phyloP scores from a whole-genome alignment of 129 eudicot genomes.

The Tagetes erecta region DNA sequence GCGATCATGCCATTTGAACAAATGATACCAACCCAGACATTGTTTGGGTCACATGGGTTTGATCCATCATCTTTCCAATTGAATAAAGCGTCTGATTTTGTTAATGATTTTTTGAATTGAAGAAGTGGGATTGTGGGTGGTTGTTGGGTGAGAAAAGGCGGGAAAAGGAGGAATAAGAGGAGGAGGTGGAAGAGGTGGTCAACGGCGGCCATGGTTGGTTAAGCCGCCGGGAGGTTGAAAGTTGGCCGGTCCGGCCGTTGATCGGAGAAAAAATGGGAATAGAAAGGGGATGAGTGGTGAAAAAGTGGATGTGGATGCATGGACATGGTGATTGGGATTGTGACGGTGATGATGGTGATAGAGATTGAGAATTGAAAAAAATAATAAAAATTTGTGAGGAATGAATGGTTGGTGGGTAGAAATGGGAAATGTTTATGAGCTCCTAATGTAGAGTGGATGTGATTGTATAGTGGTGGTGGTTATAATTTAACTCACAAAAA shows the following conservation, averaged over 20 bases:
- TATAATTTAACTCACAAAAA: neutral
- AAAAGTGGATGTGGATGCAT: neutral
- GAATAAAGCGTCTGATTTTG: slow-evolving; percentile 35
- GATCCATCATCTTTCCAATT: slow-evolving; percentile 52
- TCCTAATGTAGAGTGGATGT: neutral
- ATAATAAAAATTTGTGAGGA: neutral
- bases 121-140: slow-evolving; percentile 31
- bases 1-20: slow-evolving; percentile 38
- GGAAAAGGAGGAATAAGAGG: neutral
- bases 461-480: neutral
- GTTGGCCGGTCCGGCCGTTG: neutral
- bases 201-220: neutral
- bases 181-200: neutral
- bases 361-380: neutral
- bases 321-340: neutral
- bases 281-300: neutral
- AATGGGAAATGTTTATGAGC: neutral
- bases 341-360: too few relatives aligned
- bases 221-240: neutral
- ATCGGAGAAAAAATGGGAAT: neutral
- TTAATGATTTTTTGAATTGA: slow-evolving; percentile 51
- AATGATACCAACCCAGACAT: slow-evolving; percentile 53
- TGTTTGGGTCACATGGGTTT: slow-evolving; percentile 43
- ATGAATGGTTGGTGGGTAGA: slow-evolving; percentile 6
- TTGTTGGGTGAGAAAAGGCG: neutral